Base-by-base conservation (phyloP, 345 rosid species). In the Populus pruinosa region DNA sequence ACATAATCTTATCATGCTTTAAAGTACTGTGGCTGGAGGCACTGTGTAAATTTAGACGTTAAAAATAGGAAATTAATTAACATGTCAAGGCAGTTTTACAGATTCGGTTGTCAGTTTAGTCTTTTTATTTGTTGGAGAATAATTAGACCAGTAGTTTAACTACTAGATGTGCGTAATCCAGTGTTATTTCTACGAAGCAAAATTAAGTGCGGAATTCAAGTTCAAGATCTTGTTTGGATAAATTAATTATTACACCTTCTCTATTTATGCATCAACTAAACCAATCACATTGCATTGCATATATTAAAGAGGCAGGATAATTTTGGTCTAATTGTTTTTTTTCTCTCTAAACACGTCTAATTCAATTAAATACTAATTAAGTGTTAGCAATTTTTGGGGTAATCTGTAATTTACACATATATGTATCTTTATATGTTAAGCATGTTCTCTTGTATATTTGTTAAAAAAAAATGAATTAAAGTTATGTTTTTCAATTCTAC, bases 31-130 rank as follows among this genome's bases (percentile, higher is more conserved):
- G 61, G 25, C 18, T 41, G 31, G 10, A 20, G 20, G 5, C 29
- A 25, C 2, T 43, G 65, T 31, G 21, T n/a, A 47, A 61, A 13
- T 69, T 14, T 49, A 31, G 62, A 35, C 18, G 9, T 50, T 67
- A 14, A 69, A 9, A 10, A 17, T 27, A 66, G 10, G n/a, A 66
- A 9, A 66, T 66, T 66, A 9, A 66, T 66, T 66, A n/a, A 36
- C 20, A 66, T 66, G 39, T 2, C 35, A 20, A n/a, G 69, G 20
- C 39, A 25, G 56, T 41, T 38, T 69, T 39, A 59, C 41, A 76
- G 74, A 76, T 76, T 69, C 55, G 59, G 56, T 31, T 56, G 79
- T 59, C 68, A 76, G 67, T 39, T 20, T 66, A 9, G 36, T 72
- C 31, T 59, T 73, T 7, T 61, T 59, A 29, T 38, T 10, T 17